phyloP scores from a whole-genome alignment of 306 rosid species.

The Lagenaria siceraria region DNA sequence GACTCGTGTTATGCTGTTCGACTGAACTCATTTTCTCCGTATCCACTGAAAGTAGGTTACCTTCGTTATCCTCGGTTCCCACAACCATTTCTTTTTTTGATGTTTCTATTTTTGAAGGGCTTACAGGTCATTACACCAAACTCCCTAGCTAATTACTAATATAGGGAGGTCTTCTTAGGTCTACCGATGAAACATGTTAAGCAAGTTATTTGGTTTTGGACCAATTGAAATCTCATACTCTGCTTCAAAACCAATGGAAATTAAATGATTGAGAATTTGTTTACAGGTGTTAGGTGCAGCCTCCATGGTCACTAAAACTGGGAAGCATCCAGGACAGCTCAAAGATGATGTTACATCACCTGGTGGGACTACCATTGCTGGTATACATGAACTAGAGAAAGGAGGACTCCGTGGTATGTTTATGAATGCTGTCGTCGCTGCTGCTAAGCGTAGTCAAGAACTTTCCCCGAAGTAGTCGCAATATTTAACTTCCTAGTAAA shows the following conservation, averaged over 20 bases:
- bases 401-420: slow-evolving; percentile 87
- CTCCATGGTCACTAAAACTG: slow-evolving; percentile 43
- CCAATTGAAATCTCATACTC: background rate
- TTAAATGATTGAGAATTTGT: background rate
- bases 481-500: background rate
- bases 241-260: background rate
- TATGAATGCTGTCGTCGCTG: slow-evolving; percentile 83
- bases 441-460: slow-evolving; percentile 65
- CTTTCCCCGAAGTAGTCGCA: slow-evolving; percentile 25
- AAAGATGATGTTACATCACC: slow-evolving; percentile 85
- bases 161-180: background rate
- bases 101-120: no score
- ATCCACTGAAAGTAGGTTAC: no score
- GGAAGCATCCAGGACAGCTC: slow-evolving; percentile 83
- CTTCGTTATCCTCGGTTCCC: no score
- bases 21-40: no score
- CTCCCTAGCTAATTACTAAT: no score
- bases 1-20: no score
- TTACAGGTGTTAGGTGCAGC: slow-evolving; percentile 85
- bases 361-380: slow-evolving; percentile 80
- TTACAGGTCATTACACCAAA: no score
- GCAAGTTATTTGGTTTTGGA: background rate
- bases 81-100: no score
- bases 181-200: background rate
- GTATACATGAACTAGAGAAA: slow-evolving; percentile 78